Percentiles rank a stretch among this genome's conserved stretches.
Conservation (phyloP, 108 stramenopile species). For the Pseudonitzschia delicatissima region DNA sequence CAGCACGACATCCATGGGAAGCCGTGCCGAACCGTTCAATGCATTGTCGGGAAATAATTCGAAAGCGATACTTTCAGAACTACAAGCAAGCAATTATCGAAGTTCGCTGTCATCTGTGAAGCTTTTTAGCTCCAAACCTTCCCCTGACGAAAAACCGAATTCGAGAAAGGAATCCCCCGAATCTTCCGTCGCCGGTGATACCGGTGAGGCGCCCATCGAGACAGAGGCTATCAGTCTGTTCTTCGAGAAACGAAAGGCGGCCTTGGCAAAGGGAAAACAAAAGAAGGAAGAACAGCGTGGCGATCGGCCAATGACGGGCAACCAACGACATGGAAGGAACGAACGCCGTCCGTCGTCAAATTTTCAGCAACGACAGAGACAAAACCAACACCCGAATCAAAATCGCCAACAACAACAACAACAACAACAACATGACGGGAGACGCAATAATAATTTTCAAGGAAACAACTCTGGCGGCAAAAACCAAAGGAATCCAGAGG, state of each 20-base stretch:
- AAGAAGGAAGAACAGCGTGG: neutral
- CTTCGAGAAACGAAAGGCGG: conserved; percentile 20
- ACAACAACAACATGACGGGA: conserved; percentile 9
- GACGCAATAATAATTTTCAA: neutral
- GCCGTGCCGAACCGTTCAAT: too few species aligned
- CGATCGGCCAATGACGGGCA: neutral
- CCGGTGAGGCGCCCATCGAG: neutral
- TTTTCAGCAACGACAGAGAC: conserved; percentile 3
- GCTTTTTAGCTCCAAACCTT: neutral
- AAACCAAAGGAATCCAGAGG: neutral
- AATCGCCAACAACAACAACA: neutral
- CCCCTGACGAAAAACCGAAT: conserved; percentile 6
- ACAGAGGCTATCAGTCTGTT: conserved; percentile 3
- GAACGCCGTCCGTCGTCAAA: neutral
- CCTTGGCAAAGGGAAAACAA: conserved; percentile 6
- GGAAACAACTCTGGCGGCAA: neutral
- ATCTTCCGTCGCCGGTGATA: neutral
- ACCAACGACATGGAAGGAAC: neutral
- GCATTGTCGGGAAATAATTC: too few species aligned
- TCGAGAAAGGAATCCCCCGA: too few species aligned
- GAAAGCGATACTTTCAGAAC: too few species aligned
- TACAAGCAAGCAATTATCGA: too few species aligned
- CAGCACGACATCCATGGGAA: too few species aligned
- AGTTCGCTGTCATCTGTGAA: too few species aligned
- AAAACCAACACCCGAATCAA: neutral